Percentiles rank a stretch among this genome's conserved stretches.
phyloP scores from a whole-genome alignment of 257 asterid species.

The Solanum pinnatisectum region DNA sequence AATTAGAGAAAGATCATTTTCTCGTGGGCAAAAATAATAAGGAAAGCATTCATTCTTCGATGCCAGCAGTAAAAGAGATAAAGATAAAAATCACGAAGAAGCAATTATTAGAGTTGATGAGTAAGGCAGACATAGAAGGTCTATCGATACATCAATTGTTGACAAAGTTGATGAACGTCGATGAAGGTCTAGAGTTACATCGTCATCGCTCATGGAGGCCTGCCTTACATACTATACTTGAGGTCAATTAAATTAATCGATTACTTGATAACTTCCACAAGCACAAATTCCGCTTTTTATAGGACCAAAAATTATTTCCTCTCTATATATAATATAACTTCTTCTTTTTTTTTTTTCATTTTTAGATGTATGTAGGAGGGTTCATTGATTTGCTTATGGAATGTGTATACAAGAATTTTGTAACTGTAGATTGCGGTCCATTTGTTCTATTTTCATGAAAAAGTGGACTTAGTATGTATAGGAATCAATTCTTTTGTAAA shows the following conservation, averaged over 20 bases:
- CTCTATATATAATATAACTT: background rate
- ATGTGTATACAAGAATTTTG: background rate
- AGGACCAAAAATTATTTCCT: too few species aligned
- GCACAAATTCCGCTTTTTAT: too few species aligned
- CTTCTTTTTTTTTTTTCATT: background rate
- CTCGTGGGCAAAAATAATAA: background rate
- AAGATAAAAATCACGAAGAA: conserved; percentile 53
- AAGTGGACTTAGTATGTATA: background rate
- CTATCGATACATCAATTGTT: conserved; percentile 24
- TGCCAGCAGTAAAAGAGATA: conserved; percentile 4
- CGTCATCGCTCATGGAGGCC: conserved; percentile 34
- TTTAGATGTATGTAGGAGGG: background rate
- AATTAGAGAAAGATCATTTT: background rate
- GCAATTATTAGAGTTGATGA: conserved; percentile 33
- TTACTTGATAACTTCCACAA: too few species aligned
- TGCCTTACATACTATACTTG: conserved; percentile 43
- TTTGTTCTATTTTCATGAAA: background rate
- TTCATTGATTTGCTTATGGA: background rate
- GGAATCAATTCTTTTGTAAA: background rate
- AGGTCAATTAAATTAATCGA: background rate
- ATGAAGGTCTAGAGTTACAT: conserved; percentile 7
- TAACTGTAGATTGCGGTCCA: background rate
- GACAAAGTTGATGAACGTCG: conserved; percentile 12
- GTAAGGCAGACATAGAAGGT: conserved; percentile 14
- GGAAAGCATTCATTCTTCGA: background rate